Base-by-base conservation (phyloP, 257 asterid species). In the Linaria vulgaris region DNA sequence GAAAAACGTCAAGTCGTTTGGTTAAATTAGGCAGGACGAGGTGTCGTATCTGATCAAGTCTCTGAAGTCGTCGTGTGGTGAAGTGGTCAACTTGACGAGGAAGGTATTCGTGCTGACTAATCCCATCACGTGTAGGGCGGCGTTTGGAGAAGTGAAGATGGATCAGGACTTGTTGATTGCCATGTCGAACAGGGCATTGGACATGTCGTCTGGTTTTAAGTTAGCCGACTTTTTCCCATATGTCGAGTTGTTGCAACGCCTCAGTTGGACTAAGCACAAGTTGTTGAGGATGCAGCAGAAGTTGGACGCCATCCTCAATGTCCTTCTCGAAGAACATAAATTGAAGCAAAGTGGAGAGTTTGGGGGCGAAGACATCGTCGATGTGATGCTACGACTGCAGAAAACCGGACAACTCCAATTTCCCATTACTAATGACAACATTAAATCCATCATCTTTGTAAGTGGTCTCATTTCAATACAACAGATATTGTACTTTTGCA, bases 291-390 rank as follows among this genome's bases (percentile, higher is more conserved):
- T 74, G 59, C 57, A 66, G 23, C 9, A 17, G 20, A 47, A 62
- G 24, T 19, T 77, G 58, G 85, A 80, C 37, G 17, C 16, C 50
- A 55, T 80, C 45, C 70, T 80, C 21, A 76, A 77, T 37, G 45
- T 22, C 22, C 66, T 80, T 0, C 63, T 70, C 0, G 47, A 55
- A 34, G 76, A 73, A 56, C 82, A 80, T 16, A 56, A n/a, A 46
- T 46, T 23, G 27, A 76, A 63, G 38, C 39, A 47, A 49, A 57
- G 48, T 48, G 9, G 39, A 52, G 17, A 20, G 68, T 34, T 34
- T 34, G 41, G 41, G 1, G 41, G 59, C 16, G 68, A 60, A 25
- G 68, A 69, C 45, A 15, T 69, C 20, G 58, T 69, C 16, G 74
- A 69, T 60, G 69, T 30, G 39, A 34, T 69, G 12, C 68, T 69